Evolutionary conservation across 139 green algal genomes (phyloP).

Genomic region (Chlorella sorokiniana): DNA sequence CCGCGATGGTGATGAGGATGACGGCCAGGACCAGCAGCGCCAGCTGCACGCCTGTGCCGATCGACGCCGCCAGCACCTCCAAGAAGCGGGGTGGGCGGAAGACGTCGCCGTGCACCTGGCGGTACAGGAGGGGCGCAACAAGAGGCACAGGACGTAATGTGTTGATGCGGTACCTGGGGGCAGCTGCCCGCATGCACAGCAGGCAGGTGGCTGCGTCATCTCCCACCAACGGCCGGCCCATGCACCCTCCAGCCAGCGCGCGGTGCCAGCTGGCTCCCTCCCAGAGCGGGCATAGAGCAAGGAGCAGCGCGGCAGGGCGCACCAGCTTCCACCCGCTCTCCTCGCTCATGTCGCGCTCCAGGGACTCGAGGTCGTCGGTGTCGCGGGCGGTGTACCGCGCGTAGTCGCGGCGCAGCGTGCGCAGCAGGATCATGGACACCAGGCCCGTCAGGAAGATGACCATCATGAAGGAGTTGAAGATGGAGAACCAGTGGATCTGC

Average conservation of each 20-base stretch:
- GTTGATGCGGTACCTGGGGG: too few species aligned
- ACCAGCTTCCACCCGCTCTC: slow-evolving; percentile 97
- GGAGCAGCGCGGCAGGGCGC: neutral
- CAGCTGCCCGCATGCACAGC: too few species aligned
- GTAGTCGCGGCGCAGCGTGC: slow-evolving; percentile 94
- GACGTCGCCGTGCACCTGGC: slow-evolving; percentile 92
- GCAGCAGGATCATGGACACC: slow-evolving; percentile 96
- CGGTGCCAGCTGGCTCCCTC: neutral
- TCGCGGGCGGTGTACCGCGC: slow-evolving; percentile 63
- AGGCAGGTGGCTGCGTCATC: too few species aligned
- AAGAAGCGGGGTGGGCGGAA: slow-evolving; percentile 84
- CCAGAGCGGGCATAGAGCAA: neutral
- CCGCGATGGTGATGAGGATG: slow-evolving; percentile 92
- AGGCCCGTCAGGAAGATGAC: slow-evolving; percentile 97
- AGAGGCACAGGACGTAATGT: neutral
- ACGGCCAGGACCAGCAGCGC: slow-evolving; percentile 79
- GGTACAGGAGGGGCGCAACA: neutral
- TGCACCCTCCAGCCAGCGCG: neutral
- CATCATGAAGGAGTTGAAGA: slow-evolving; percentile 99
- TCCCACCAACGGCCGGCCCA: neutral
- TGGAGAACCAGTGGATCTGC: slow-evolving; percentile 98
- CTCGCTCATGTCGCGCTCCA: slow-evolving; percentile 89
- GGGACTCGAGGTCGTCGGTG: slow-evolving; percentile 86
- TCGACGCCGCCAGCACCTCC: slow-evolving; percentile 77
- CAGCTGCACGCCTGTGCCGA: slow-evolving; percentile 88